Base-by-base conservation (phyloP, 176 grass and related monocot genomes). In the Aegilops bicornis region DNA sequence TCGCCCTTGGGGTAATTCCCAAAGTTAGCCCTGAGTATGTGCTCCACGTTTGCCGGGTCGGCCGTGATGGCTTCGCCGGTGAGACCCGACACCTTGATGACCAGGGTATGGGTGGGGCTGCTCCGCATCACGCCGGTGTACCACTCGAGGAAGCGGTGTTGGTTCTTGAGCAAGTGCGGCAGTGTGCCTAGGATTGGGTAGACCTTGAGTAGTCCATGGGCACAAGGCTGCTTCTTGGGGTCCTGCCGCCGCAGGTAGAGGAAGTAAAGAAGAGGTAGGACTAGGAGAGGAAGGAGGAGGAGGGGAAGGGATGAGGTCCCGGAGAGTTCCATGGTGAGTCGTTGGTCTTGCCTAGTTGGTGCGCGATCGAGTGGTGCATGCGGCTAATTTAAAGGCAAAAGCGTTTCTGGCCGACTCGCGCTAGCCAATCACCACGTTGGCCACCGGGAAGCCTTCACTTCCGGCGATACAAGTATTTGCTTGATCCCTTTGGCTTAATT, bases 131-230 rank as follows among this genome's bases (percentile, higher is more conserved):
- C 33, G 60, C 73, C 88, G 2, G 92, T 77, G 1, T 42, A 58
- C 89, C 86, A 97, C 1, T 94, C 85, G 16, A 97, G 89, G 58
- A 97, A 79, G 23, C 83, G 71, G 65, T 83, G 16, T 15, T 65
- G 64, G 69, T 97, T 94, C 59, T 83, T 88, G 47, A 94, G 0
- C 80, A 80, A 73, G 7, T 92, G 54, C 14, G 89, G 90, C 12
- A 90, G 66, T 9, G 76, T 71, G 30, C 92, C 92, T 4, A 97
- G 3, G 17, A 97, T 5, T 19, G 88, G 92, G 79, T 97, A 97
- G 14, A 2, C 8, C 80, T 71, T 93, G 69, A 88, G 61, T n/a
- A 88, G 61, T n/a, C 76, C 66, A 50, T 37, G 36, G 36, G 1
- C 36, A 1, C 7, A 1, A 37, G 36, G 36, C 36, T 77, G 59